Conservation (phyloP, 108 stramenopile genomes). For the Pinguiococcus pyrenoidosus region DNA sequence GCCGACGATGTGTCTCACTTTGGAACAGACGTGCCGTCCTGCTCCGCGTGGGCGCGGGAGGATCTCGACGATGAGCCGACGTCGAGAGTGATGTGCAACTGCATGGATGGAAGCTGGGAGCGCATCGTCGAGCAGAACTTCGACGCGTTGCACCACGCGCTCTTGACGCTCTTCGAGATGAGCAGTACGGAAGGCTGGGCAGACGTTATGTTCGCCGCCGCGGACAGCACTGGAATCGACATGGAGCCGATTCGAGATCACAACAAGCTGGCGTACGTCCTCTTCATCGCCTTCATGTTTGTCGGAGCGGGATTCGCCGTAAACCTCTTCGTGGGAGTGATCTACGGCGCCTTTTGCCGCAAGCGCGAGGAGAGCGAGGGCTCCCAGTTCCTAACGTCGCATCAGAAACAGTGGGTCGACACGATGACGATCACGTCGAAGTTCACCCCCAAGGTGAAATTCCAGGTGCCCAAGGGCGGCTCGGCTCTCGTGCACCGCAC, state of each 20-base stretch:
- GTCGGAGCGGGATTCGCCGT: constrained; percentile 52
- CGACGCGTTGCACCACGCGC: constrained; percentile 36
- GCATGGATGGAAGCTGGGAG: constrained; percentile 5
- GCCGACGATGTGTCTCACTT: too few relatives aligned
- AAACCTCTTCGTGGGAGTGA: constrained; percentile 59
- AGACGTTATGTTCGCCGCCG: constrained; percentile 41
- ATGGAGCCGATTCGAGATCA: constrained; percentile 33
- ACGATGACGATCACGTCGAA: constrained; percentile 45
- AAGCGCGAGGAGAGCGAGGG: constrained; percentile 23
- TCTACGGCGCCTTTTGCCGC: constrained; percentile 48
- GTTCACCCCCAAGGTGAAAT: constrained; percentile 35
- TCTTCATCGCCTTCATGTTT: constrained; percentile 45
- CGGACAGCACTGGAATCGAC: constrained; percentile 36
- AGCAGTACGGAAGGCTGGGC: constrained; percentile 48
- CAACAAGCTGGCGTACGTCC: constrained; percentile 20
- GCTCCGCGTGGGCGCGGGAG: too few relatives aligned
- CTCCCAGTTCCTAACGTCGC: constrained; percentile 36
- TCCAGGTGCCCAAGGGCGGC: too few relatives aligned
- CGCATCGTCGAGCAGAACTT: constrained; percentile 29
- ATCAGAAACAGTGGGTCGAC: constrained; percentile 43
- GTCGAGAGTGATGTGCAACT: constrained; percentile 4
- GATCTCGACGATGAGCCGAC: too few relatives aligned
- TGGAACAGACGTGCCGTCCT: too few relatives aligned
- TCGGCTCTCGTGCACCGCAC: too few relatives aligned
- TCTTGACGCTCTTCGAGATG: constrained; percentile 48